Base-by-base conservation (phyloP, 257 asterid species). In the Solanum medicagineum region DNA sequence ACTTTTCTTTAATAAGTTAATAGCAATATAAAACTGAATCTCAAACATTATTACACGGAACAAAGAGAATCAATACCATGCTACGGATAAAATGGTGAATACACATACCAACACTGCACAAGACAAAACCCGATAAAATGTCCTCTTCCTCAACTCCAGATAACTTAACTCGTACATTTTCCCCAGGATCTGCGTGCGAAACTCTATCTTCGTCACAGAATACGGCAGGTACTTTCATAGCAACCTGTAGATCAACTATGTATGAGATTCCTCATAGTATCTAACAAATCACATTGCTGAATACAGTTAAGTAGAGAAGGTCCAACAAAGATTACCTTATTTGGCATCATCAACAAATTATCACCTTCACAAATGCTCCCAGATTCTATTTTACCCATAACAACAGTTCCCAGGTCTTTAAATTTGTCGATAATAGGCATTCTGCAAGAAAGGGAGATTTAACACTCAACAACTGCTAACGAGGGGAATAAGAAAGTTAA, bases 321-420 rank as follows among this genome's bases (percentile, higher is more conserved):
- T 24, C 45, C 82, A 49, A 74, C 14, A 36, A 75, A 49, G 12
- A 47, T 51, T 82, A 96, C 98, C 99, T 92, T 95, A 89, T 97
- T 97, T 75, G 99, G 99, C 99, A 97, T 95, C 90, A 95, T 51
- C 90, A 95, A 20, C 91, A 97, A 36, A 88, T 74, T 89, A 80
- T 93, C 97, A 80, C 97, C 99, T 87, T 97, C 99, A 86, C 93
- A 90, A 63, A 97, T 83, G 87, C 95, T 94, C 51, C 99, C 99
- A 44, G 98, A 93, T 91, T 97, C 99, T 56, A 95, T 88, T 91
- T 97, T 97, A 47, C 99, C 99, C 99, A 97, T 97, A 75, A 97
- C 92, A 83, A 95, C 98, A 83, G 98, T 94, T 86, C 99, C 99
- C 99, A 94, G 88, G 89, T 94, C 99, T 86, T 97, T 95, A 87